phyloP scores from a whole-genome alignment of 352 stramenopile species.

The Phytopythium kandeliae region DNA sequence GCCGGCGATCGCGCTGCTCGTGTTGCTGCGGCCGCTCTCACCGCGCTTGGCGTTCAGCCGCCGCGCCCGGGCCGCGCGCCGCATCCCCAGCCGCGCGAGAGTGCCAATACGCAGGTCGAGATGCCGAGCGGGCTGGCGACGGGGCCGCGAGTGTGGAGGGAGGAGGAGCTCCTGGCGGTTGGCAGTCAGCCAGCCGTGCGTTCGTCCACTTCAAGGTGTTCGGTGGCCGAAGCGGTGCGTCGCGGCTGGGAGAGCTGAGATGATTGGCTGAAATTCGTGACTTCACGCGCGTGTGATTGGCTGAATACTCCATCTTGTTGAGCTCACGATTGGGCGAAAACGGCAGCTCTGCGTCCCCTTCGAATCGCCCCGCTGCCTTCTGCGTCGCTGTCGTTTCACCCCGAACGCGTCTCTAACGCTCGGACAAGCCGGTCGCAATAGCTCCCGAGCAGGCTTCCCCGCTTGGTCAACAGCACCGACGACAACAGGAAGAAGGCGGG shows the following conservation, averaged over 20 bases:
- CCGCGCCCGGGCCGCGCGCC: slow-evolving; percentile 1
- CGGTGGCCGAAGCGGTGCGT: too few species aligned
- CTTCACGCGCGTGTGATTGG: background rate
- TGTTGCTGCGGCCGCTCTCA: background rate
- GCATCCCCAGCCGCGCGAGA: background rate
- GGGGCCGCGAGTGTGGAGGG: too few species aligned
- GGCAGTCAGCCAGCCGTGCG: too few species aligned
- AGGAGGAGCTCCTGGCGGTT: too few species aligned
- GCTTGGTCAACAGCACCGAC: too few species aligned
- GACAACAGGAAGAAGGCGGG: background rate
- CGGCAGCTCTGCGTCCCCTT: background rate
- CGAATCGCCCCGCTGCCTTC: background rate
- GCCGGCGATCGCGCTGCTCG: background rate
- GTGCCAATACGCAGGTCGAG: too few species aligned
- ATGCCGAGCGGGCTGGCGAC: too few species aligned
- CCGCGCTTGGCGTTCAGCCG: background rate
- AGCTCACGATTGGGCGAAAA: slow-evolving; percentile 2
- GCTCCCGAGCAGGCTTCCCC: too few species aligned
- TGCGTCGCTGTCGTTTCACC: too few species aligned
- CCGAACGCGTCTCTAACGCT: too few species aligned
- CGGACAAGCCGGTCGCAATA: too few species aligned
- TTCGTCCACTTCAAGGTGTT: slow-evolving; percentile 2
- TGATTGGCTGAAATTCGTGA: background rate
- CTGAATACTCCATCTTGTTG: background rate
- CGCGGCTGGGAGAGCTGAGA: too few species aligned